Conservation (phyloP, 169 alveolate genomes). For the Blepharisma undulans region DNA sequence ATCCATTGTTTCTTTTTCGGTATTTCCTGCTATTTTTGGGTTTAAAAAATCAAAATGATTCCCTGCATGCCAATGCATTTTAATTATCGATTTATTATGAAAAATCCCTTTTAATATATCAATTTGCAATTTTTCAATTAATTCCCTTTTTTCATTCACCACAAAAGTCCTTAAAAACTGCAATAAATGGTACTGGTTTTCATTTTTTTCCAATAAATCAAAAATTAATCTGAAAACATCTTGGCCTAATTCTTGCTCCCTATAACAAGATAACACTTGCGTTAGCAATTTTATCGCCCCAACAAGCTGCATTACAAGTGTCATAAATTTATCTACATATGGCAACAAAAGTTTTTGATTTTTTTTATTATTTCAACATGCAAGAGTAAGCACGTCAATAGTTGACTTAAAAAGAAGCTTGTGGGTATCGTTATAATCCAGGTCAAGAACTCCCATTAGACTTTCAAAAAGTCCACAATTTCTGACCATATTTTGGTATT, state of each 20-base stretch:
- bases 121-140: constrained; percentile 4
- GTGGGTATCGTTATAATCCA: neutral
- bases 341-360: neutral
- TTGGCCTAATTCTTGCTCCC: neutral
- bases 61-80: constrained; percentile 6
- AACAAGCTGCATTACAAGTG: neutral
- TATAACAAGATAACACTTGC: neutral
- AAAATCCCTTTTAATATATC: constrained; percentile 23
- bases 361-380: neutral
- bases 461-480: neutral
- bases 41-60: neutral
- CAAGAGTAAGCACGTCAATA: neutral
- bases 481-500: constrained; percentile 8
- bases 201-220: neutral
- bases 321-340: neutral
- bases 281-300: constrained; percentile 21
- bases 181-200: constrained; percentile 13
- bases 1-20: neutral
- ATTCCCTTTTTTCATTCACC: neutral
- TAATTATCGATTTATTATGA: neutral
- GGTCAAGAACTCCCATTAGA: neutral
- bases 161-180: constrained; percentile 31
- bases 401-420: neutral
- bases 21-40: neutral
- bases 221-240: neutral